Evolutionary conservation across 2,329 filamentous ascomycete genomes (phyloP).

Genomic region (Arthrocladium fulminans): DNA sequence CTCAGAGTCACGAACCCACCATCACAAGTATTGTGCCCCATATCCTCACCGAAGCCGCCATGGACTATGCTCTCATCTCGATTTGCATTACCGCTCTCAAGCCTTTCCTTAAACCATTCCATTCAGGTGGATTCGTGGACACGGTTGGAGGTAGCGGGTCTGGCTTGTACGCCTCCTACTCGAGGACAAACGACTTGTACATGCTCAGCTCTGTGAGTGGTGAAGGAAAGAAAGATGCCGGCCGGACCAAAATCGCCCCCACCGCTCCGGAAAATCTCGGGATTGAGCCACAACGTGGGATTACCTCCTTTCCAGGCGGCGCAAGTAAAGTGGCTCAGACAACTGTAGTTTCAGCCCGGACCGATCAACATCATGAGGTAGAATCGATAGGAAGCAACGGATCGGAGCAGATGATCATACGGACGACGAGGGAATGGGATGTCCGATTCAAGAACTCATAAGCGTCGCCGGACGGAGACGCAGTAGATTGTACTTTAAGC

Average conservation of each 20-base stretch:
- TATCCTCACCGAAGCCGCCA: slow-evolving; percentile 6
- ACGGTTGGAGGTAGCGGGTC: background rate
- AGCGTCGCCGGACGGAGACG: too few relatives aligned
- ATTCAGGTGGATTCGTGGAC: slow-evolving; percentile 5
- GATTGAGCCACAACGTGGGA: background rate
- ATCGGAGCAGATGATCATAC: background rate
- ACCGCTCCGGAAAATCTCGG: background rate
- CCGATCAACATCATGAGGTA: background rate
- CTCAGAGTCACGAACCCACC: background rate
- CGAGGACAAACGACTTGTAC: background rate
- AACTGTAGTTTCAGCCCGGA: background rate
- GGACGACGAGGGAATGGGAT: background rate
- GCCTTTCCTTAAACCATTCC: slow-evolving; percentile 12
- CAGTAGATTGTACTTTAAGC: too few relatives aligned
- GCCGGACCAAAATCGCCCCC: background rate
- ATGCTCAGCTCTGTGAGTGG: background rate
- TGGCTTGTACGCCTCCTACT: background rate
- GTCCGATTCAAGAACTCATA: background rate
- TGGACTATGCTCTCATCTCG: slow-evolving; percentile 6
- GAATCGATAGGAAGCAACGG: background rate
- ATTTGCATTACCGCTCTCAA: slow-evolving; percentile 10
- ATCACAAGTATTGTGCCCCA: background rate
- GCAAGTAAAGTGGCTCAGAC: background rate
- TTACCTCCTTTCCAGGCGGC: background rate
- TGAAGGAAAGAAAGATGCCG: background rate